A percentile compares a stretch with the other conserved stretches of the same genome.
phyloP scores from a whole-genome alignment of 2,329 filamentous ascomycete species.

The Elsinoe fawcettii region DNA sequence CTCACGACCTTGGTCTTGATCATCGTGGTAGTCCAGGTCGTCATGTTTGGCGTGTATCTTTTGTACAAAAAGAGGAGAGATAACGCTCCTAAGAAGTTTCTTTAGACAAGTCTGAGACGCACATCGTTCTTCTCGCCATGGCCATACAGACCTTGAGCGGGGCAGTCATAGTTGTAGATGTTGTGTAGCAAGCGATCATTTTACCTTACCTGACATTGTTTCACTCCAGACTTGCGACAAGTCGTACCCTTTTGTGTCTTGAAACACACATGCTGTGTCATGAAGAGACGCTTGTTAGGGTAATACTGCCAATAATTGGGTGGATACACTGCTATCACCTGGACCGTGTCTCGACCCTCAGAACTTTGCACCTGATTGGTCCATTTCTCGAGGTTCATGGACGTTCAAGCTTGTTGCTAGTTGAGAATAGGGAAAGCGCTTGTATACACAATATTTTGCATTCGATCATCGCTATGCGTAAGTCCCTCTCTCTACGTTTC shows the following conservation, averaged over 20 bases:
- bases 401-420: no score
- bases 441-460: background rate
- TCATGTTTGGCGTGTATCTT: conserved; percentile 62
- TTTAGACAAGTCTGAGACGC: conserved; percentile 40
- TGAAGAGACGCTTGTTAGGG: no score
- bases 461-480: conserved; percentile 1
- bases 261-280: no score
- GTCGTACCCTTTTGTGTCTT: no score
- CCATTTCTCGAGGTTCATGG: no score
- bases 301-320: no score
- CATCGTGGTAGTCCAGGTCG: conserved; percentile 65
- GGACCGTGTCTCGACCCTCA: no score
- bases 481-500: background rate
- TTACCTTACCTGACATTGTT: no score
- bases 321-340: no score
- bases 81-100: conserved; percentile 81
- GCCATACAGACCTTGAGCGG: background rate
- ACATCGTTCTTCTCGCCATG: background rate
- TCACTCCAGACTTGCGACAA: no score
- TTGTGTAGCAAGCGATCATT: conserved; percentile 3
- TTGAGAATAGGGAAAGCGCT: no score
- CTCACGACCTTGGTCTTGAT: conserved; percentile 60
- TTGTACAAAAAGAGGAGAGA: conserved; percentile 72
- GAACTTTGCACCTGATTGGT: no score
- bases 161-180: background rate